phyloP scores from a whole-genome alignment of 2,329 filamentous ascomycete species.

The Pseudogymnoascus sp. region DNA sequence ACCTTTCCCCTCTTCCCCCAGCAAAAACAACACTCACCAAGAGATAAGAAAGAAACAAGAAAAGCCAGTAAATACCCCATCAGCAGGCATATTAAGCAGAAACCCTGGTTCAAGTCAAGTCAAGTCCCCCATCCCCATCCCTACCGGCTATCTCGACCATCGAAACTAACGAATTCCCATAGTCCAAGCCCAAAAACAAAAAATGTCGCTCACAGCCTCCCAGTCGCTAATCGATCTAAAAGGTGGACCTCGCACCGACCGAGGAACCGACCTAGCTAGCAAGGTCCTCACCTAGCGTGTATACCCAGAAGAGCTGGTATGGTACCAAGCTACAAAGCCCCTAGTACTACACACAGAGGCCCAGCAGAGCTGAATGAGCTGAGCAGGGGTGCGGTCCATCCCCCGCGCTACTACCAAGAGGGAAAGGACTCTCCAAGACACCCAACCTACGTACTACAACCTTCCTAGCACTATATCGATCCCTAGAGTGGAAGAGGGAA shows the following conservation, averaged over 20 bases:
- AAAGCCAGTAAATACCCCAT: too few species aligned
- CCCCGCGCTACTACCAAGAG: not conserved
- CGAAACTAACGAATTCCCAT: not conserved
- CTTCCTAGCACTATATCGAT: not conserved
- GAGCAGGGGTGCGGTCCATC: not conserved
- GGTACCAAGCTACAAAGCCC: too few species aligned
- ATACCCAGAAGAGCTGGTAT: too few species aligned
- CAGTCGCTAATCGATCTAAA: not conserved
- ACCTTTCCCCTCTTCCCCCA: too few species aligned
- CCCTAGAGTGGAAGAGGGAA: not conserved
- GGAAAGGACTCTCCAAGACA: not conserved
- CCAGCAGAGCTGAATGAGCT: not conserved
- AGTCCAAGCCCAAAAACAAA: not conserved
- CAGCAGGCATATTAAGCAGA: not conserved
- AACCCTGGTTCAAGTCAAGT: slow-evolving; percentile 1
- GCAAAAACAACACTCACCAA: too few species aligned
- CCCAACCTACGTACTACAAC: not conserved
- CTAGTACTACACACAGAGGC: not conserved
- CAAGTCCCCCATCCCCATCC: not conserved
- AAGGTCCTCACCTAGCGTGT: not conserved
- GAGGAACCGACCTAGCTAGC: not conserved
- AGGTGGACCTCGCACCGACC: not conserved
- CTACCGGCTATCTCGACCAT: too few species aligned
- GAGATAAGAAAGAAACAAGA: too few species aligned
- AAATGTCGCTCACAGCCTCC: not conserved